Base-by-base conservation (phyloP, 2,329 filamentous ascomycete species). In the Mollisiaceae sp. region DNA sequence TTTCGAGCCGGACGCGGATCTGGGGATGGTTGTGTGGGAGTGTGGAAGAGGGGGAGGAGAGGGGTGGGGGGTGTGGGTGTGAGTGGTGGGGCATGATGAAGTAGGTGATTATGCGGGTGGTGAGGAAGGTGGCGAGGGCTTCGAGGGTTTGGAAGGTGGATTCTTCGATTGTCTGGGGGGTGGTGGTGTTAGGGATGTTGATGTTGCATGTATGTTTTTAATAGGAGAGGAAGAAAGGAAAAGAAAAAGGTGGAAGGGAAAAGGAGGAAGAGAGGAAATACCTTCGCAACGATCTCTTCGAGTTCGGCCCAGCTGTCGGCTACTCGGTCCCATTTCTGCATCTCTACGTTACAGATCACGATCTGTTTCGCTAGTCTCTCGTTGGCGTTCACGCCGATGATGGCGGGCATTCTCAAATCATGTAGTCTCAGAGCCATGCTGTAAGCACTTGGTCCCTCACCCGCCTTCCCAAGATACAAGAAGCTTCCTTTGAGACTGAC, bases 371-470 rank as follows among this genome's bases (percentile, higher is more conserved):
- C 83, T 41, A 78, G 69, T 67, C 91, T 81, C 81, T 94, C 91
- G 72, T 93, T 90, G 24, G 80, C 76, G 72, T 94, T 93, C 35
- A 94, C 85, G 0, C 91, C 91, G 56, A 94, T 86, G 59, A 94
- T 76, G 38, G 86, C 88, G 32, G 90, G 89, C 11, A 92, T 82
- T 43, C 82, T 82, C 59, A 93, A 75, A 22, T 84, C 82, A 56
- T 83, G 82, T 9, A 92, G 75, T 74, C 43, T 73, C 65, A 66
- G 68, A 68, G 59, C 74, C 63, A 71, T 77, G 22, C 77, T 75
- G 35, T 70, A 70, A 2, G 69, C 69, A 59, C 75, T 65, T 4
- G 66, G 63, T 8, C 65, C 61, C 8, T 50, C 43, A 8, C 65
- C 62, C 18, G 63, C 60, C 1, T 63, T 68, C 5, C 69, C 73